A percentile compares a stretch with the other conserved stretches of the same genome.
phyloP scores from a whole-genome alignment of 371 early-diverging fungal species.

The Agmasoma carcini region DNA sequence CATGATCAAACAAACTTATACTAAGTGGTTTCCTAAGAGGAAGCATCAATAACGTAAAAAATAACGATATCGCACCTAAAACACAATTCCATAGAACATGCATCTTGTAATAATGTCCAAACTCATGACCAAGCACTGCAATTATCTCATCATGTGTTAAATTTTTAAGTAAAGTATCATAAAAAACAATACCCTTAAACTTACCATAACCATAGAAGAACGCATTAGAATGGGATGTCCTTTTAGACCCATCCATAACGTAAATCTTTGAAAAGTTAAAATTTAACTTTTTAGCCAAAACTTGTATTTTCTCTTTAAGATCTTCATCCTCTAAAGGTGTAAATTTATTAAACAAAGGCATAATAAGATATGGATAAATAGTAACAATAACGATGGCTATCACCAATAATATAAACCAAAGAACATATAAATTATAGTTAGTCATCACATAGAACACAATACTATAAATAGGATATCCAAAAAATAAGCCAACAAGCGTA shows the following conservation, averaged over 20 bases:
- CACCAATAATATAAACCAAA: slow-evolving; percentile 47
- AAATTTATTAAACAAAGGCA: slow-evolving; percentile 89
- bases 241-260: slow-evolving; percentile 80
- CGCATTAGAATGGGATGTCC: slow-evolving; percentile 81
- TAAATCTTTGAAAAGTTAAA: slow-evolving; percentile 83
- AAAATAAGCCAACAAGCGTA: slow-evolving; percentile 4
- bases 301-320: slow-evolving; percentile 66
- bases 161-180: slow-evolving; percentile 77
- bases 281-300: slow-evolving; percentile 63
- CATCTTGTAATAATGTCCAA: slow-evolving; percentile 81
- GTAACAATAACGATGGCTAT: slow-evolving; percentile 65
- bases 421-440: slow-evolving; percentile 12
- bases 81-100: slow-evolving; percentile 65
- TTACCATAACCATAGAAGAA: slow-evolving; percentile 66
- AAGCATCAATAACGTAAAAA: background rate
- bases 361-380: slow-evolving; percentile 80
- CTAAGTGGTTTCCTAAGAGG: background rate
- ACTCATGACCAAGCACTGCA: slow-evolving; percentile 70
- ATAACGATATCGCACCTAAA: slow-evolving; percentile 36
- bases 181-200: slow-evolving; percentile 86
- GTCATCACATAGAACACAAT: slow-evolving; percentile 18
- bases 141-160: slow-evolving; percentile 62
- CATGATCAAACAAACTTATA: slow-evolving; percentile 16
- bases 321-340: slow-evolving; percentile 64
- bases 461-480: slow-evolving; percentile 57